These are phyloP conservation scores for Colletotrichum eremochloae DNA, from an alignment of 2,329 filamentous ascomycete species.

Conservation along the genomic window DNA sequence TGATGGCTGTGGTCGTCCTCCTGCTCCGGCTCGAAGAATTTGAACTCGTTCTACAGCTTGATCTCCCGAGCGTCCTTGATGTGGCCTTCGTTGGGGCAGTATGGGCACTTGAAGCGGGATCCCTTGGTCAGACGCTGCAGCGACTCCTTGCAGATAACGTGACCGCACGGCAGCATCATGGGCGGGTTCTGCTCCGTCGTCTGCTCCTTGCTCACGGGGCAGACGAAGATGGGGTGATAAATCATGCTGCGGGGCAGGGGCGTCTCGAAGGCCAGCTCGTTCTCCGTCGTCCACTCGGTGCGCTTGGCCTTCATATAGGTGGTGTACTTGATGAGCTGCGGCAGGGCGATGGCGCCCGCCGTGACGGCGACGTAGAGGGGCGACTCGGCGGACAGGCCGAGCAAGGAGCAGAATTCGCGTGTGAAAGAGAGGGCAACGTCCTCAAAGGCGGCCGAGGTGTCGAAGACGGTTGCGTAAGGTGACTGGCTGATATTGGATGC, in stretches of 20 bases:
- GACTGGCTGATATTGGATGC: constrained; percentile 79
- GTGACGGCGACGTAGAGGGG: constrained; percentile 94
- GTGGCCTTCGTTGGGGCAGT: constrained; percentile 88
- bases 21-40: constrained; percentile 4
- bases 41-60: constrained; percentile 62
- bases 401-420: constrained; percentile 91
- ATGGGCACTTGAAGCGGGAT: constrained; percentile 91
- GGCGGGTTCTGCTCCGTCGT: constrained; percentile 93
- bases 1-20: neutral
- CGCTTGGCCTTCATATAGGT: constrained; percentile 89
- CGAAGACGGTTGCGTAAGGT: constrained; percentile 85
- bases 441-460: constrained; percentile 81
- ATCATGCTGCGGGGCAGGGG: constrained; percentile 71
- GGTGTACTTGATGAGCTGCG: constrained; percentile 88
- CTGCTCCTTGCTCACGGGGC: constrained; percentile 96
- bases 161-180: constrained; percentile 96
- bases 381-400: constrained; percentile 90
- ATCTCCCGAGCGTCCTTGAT: constrained; percentile 82
- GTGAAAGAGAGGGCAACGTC: constrained; percentile 91
- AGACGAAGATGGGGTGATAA: constrained; percentile 98
- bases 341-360: constrained; percentile 91
- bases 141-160: constrained; percentile 90
- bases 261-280: constrained; percentile 87
- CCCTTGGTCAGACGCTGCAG: constrained; percentile 85
- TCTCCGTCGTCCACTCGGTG: constrained; percentile 93